phyloP scores from a whole-genome alignment of 208 protist species.

The Trichomonas tenax region DNA sequence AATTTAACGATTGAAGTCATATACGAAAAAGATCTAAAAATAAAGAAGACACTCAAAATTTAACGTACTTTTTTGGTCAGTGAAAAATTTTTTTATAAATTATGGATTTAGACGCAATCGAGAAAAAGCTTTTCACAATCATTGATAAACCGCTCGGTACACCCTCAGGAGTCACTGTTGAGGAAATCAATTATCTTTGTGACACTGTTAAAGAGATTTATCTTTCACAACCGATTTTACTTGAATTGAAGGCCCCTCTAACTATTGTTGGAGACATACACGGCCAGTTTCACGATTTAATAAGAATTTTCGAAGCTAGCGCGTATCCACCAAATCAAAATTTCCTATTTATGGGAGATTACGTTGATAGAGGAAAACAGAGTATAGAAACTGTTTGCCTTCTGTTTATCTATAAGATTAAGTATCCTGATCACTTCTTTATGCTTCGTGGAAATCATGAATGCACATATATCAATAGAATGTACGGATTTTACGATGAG shows the following conservation, averaged over 20 bases:
- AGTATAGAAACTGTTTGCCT: slow-evolving; percentile 88
- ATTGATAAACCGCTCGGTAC: neutral
- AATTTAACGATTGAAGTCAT: no score
- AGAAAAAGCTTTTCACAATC: neutral
- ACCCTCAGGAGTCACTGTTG: neutral
- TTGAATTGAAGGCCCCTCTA: slow-evolving; percentile 53
- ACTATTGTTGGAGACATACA: slow-evolving; percentile 83
- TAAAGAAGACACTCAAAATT: no score
- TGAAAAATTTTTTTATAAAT: neutral
- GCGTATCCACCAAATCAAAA: slow-evolving; percentile 53
- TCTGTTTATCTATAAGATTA: slow-evolving; percentile 70
- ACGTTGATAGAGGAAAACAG: slow-evolving; percentile 97
- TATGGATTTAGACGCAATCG: neutral
- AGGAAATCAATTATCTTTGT: slow-evolving; percentile 30
- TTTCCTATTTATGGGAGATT: slow-evolving; percentile 98
- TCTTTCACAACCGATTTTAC: slow-evolving; percentile 44
- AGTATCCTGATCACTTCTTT: slow-evolving; percentile 86
- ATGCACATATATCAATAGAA: slow-evolving; percentile 81
- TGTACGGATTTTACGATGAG: slow-evolving; percentile 98
- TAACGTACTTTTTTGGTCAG: no score
- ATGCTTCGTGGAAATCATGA: slow-evolving; percentile 97
- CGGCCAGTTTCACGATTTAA: slow-evolving; percentile 97
- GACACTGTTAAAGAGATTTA: slow-evolving; percentile 40
- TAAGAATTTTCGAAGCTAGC: slow-evolving; percentile 95
- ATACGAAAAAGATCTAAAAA: no score